phyloP scores from a whole-genome alignment of 2,329 filamentous ascomycete species.

The Epichloe brachyelytri region DNA sequence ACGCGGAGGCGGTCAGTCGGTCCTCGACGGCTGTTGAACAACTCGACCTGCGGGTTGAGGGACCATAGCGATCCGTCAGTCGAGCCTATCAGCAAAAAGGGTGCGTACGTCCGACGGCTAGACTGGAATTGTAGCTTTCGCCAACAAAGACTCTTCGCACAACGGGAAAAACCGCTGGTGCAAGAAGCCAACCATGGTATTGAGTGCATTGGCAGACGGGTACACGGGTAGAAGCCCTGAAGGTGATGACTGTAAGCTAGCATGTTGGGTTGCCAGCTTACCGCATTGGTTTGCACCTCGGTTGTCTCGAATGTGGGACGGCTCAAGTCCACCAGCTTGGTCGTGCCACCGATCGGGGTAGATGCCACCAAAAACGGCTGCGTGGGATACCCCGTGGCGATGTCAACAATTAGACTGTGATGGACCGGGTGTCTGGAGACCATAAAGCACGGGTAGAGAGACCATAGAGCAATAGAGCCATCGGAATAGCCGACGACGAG shows the following conservation, averaged over 20 bases:
- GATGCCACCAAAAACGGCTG: slow-evolving; percentile 43
- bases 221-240: slow-evolving; percentile 39
- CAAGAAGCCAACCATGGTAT: slow-evolving; percentile 39
- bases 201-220: slow-evolving; percentile 39
- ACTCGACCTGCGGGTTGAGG: slow-evolving; percentile 25
- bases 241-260: slow-evolving; percentile 43
- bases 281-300: slow-evolving; percentile 36
- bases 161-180: slow-evolving; percentile 38
- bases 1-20: slow-evolving; percentile 25
- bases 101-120: slow-evolving; percentile 36
- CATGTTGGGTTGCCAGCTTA: slow-evolving; percentile 39
- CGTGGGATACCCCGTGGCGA: slow-evolving; percentile 43
- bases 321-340: slow-evolving; percentile 39
- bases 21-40: slow-evolving; percentile 22
- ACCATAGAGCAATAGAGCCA: slow-evolving; percentile 44
- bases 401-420: slow-evolving; percentile 39
- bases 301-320: slow-evolving; percentile 40
- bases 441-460: slow-evolving; percentile 33
- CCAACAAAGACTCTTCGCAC: slow-evolving; percentile 38
- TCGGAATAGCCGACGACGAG: slow-evolving; percentile 43
- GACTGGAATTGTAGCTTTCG: slow-evolving; percentile 36
- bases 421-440: slow-evolving; percentile 41
- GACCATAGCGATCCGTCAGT: slow-evolving; percentile 41
- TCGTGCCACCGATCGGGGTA: slow-evolving; percentile 38
- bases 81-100: slow-evolving; percentile 39